Base-by-base conservation (phyloP, 345 rosid genomes). In the Populus tremula region DNA sequence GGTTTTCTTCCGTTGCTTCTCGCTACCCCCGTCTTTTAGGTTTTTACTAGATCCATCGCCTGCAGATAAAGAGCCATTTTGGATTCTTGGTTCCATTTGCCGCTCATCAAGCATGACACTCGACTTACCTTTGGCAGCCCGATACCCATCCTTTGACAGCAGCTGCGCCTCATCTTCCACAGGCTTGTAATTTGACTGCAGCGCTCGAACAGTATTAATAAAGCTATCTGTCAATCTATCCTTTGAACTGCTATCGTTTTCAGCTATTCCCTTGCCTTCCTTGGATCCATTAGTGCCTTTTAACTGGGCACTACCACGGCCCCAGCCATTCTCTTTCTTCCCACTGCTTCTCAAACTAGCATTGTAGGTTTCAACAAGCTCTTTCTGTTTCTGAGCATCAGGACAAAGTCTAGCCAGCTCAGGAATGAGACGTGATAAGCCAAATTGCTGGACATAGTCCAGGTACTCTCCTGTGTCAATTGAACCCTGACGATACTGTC, bases 341-440 rank as follows among this genome's bases (percentile, higher is more conserved):
- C 27, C 79, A 61, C 75, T 82, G 80, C 76, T 72, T 74, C 70
- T 84, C 84, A 85, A 68, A 79, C 84, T 81, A 53, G 90, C 82
- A 76, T 82, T 88, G 80, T 94, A 87, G 21, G 85, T 81, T 67
- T 92, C 96, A 75, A 94, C 78, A 49, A 96, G 91, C 79, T 94
- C 97, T 85, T 89, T 88, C 86, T 94, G 97, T 84, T 92, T 96
- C 77, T 74, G 89, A 33, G 87, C 73, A 80, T 96, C 97, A 77
- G 98, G 99, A 31, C 89, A 90, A 38, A 94, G 90, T 75, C 90
- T 88, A 80, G 98, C 99, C 84, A 96, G 84, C 74, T 94, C 98
- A 67, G 85, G 79, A 79, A 91, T 87, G 71, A 94, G 88, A 88
- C 91, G 95, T 11, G 94, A 86, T 84, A 92, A 79, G 16, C 93